Evolutionary conservation across 345 rosid genomes (phyloP), one percentile per base, ranked within the genome.

Genomic region (Brassica rapa): DNA sequence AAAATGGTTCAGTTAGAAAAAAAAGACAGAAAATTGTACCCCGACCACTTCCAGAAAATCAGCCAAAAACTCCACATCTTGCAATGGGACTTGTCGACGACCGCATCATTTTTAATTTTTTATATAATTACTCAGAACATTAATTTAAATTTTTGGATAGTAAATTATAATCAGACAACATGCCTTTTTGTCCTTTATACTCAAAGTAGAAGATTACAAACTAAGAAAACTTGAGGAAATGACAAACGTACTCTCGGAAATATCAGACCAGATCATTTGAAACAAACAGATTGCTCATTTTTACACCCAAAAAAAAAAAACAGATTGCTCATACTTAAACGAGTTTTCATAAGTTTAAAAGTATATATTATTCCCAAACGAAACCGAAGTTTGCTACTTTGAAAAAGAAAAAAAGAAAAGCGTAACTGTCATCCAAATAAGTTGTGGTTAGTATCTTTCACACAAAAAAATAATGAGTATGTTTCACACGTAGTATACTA

Each of bases 31-130:
- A 80, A 74, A 57, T 43, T 81, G 80, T 64, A 71, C 25, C 64
- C 78, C 80, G 89, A 91, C 95, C 93, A 81, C 72, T 82, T 85
- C 93, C 97, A 73, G 69, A 85, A 89, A 84, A 81, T 82, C 87
- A 77, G 93, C 88, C 83, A 15, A 59, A 70, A 80, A 63, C 23
- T 76, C 81, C 72, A 49, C 5, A 49, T 49, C n/a, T 49, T 49
- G 56, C 56, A 49, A 49, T 49, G 56, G 56, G 56, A 49, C 55
- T 49, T 49, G 55, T 49, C 84, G 84, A 85, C 76, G 88, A 86
- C 85, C 88, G 85, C 88, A 85, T 85, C 66, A 74, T 68, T 79
- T 71, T 27, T 27, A 27, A 27, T 27, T 27, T 27, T 27, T 68
- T 74, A 74, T 68, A 68, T 74, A 74, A 53, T 62, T 73, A 66